These are phyloP conservation scores for Microstegium vimineum DNA, from an alignment of 176 grass and related monocot genomes.

Conservation along the genomic window DNA sequence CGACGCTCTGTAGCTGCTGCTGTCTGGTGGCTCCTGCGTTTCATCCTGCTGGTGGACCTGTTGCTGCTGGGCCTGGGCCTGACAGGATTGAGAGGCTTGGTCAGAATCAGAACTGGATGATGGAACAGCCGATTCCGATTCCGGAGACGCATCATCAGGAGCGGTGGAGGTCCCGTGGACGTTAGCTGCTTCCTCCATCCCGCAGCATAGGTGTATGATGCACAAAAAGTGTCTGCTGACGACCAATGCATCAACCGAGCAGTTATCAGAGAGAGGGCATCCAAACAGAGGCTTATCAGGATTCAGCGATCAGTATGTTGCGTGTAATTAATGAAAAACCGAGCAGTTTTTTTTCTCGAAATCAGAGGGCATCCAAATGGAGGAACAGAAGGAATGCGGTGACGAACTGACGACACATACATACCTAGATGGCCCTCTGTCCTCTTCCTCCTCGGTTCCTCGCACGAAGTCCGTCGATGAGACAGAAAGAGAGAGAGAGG, in stretches of 20 bases:
- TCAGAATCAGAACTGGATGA: neutral
- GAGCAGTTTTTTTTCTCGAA: neutral
- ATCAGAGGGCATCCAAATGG: too few species aligned
- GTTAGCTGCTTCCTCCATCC: constrained; percentile 38
- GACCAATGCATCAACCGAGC: neutral
- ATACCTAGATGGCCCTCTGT: constrained; percentile 22
- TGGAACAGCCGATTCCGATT: neutral
- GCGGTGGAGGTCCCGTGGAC: neutral
- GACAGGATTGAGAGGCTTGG: neutral
- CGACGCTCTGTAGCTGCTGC: neutral
- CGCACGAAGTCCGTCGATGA: neutral
- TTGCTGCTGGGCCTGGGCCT: neutral
- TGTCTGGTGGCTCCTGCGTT: neutral
- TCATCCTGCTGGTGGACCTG: neutral
- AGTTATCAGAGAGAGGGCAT: too few species aligned
- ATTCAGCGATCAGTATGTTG: neutral
- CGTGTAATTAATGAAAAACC: neutral
- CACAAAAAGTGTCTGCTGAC: constrained; percentile 7
- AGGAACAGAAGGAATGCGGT: too few species aligned
- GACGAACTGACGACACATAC: too few species aligned
- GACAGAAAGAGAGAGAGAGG: neutral
- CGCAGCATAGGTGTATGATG: constrained; percentile 41
- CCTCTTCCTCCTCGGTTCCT: neutral
- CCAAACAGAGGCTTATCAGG: neutral
- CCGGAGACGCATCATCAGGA: neutral